phyloP scores from a whole-genome alignment of 768 basidiomycete genomes.

The Russula dissimulans region DNA sequence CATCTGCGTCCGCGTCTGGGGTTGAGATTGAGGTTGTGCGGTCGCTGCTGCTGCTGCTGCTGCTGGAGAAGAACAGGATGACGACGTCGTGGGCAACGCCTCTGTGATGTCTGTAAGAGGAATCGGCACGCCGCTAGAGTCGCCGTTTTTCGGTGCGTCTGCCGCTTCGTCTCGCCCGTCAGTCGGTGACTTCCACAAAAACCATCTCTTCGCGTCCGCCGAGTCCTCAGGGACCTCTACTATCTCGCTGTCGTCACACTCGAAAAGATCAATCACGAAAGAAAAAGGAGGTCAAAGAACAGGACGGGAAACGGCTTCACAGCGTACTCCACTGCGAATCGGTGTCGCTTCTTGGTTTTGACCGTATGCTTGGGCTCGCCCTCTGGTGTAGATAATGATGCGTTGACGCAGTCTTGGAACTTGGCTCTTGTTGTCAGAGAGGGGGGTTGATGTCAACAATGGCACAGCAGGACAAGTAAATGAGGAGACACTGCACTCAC shows the following conservation, averaged over 20 bases:
- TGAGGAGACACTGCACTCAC: not conserved
- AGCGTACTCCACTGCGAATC: slow-evolving; percentile 70
- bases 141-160: slow-evolving; percentile 2
- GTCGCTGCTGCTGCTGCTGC: too few relatives aligned
- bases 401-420: slow-evolving; percentile 55
- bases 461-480: too few relatives aligned
- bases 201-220: slow-evolving; percentile 69
- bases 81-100: too few relatives aligned
- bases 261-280: slow-evolving; percentile 8
- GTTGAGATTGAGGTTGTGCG: too few relatives aligned
- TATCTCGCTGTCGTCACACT: slow-evolving; percentile 44
- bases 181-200: slow-evolving; percentile 34
- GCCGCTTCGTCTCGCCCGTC: slow-evolving; percentile 8
- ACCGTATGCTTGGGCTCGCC: slow-evolving; percentile 35
- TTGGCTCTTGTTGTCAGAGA: slow-evolving; percentile 22
- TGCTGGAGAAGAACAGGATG: slow-evolving; percentile 13
- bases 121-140: not conserved
- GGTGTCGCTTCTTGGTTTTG: slow-evolving; percentile 58
- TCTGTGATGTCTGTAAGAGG: not conserved
- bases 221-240: slow-evolving; percentile 67
- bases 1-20: too few relatives aligned
- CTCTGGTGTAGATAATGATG: slow-evolving; percentile 21
- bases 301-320: slow-evolving; percentile 35
- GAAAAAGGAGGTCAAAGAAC: not conserved
- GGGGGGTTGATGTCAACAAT: too few relatives aligned